A percentile compares a stretch with the other conserved stretches of the same genome.
Evolutionary conservation across 2,329 filamentous ascomycete species (phyloP).

Genomic region (Diaporthe helianthi): DNA sequence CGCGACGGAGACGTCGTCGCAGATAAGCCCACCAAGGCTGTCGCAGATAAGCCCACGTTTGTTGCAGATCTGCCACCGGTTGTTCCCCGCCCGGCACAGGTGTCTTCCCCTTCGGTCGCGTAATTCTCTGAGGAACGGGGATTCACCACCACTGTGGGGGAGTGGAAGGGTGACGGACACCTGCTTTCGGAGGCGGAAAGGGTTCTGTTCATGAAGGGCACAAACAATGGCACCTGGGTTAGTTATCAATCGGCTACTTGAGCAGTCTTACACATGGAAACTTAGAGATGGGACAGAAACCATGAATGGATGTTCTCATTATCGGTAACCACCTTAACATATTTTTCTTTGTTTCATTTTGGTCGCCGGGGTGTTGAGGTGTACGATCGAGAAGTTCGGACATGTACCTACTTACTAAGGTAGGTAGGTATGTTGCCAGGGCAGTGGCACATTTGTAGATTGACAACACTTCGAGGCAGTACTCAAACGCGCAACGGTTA

Average conservation of each 20-base stretch:
- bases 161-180: background rate
- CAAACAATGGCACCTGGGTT: background rate
- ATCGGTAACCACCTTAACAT: background rate
- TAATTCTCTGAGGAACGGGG: background rate
- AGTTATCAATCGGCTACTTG: too few relatives aligned
- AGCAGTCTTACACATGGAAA: too few relatives aligned
- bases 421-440: too few relatives aligned
- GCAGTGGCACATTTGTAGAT: background rate
- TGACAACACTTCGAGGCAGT: background rate
- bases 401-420: too few relatives aligned
- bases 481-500: background rate
- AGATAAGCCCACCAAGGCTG: too few relatives aligned
- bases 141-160: background rate
- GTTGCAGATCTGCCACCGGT: too few relatives aligned
- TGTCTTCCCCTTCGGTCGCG: background rate
- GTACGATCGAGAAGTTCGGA: background rate
- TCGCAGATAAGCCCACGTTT: too few relatives aligned
- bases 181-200: background rate
- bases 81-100: background rate
- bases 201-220: background rate
- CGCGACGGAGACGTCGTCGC: too few relatives aligned
- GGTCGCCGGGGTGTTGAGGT: background rate
- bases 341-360: too few relatives aligned
- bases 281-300: too few relatives aligned
- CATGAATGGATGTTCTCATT: too few relatives aligned